These are phyloP conservation scores for Akanthomyces uredinophilus DNA, from an alignment of 2,329 filamentous ascomycete genomes.

Conservation along the genomic window DNA sequence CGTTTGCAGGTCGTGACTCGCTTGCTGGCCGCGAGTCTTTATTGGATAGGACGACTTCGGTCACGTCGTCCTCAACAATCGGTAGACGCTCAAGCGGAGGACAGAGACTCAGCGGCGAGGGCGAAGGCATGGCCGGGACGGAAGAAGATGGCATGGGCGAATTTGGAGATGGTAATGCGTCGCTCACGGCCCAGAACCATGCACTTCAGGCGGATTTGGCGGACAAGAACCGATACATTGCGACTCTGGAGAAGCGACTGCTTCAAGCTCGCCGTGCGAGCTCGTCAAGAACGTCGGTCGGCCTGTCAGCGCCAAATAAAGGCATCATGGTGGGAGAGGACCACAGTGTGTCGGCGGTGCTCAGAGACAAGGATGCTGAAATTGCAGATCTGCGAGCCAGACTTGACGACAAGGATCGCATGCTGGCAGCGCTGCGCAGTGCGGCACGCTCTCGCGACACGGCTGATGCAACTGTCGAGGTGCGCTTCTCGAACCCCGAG, in stretches of 20 bases:
- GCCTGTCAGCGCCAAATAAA: slow-evolving; percentile 57
- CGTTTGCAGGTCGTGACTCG: slow-evolving; percentile 1
- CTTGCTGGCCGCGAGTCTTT: slow-evolving; percentile 21
- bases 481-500: slow-evolving; percentile 25
- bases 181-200: slow-evolving; percentile 75
- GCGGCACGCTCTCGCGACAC: slow-evolving; percentile 81
- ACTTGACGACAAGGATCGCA: slow-evolving; percentile 90
- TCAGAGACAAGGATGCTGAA: slow-evolving; percentile 88
- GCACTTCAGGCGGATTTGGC: slow-evolving; percentile 90
- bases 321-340: slow-evolving; percentile 71
- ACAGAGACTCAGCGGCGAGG: slow-evolving; percentile 40
- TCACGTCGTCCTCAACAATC: slow-evolving; percentile 59
- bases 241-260: slow-evolving; percentile 85
- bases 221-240: slow-evolving; percentile 97
- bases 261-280: slow-evolving; percentile 86
- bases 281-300: slow-evolving; percentile 78
- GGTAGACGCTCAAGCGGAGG: slow-evolving; percentile 45
- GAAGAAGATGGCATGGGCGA: slow-evolving; percentile 69
- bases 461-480: slow-evolving; percentile 52
- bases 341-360: slow-evolving; percentile 63
- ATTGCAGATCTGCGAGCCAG: slow-evolving; percentile 86
- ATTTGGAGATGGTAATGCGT: slow-evolving; percentile 80
- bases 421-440: slow-evolving; percentile 80
- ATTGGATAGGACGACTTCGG: slow-evolving; percentile 61
- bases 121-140: slow-evolving; percentile 41